These are phyloP conservation scores for Cytospora leucostoma DNA, from an alignment of 2,329 filamentous ascomycete species.

Conservation along the genomic window DNA sequence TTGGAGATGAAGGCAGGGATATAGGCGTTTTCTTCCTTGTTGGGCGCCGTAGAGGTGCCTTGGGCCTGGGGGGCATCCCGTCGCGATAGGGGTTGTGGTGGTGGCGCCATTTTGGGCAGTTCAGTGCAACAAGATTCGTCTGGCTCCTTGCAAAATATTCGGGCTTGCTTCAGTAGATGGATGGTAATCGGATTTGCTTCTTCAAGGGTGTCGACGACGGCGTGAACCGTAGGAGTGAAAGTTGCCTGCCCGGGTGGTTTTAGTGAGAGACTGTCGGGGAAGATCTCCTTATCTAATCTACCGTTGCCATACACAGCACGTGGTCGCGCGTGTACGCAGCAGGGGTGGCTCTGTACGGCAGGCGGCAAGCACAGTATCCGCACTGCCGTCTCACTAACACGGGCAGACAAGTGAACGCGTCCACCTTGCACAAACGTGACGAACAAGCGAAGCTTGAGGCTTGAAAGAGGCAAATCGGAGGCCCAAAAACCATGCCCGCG, in stretches of 20 bases:
- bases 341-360: constrained; percentile 5
- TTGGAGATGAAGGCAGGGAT: constrained; percentile 98
- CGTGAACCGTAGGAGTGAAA: neutral
- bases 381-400: constrained; percentile 17
- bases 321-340: constrained; percentile 1
- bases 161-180: neutral
- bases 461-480: neutral
- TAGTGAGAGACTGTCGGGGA: neutral
- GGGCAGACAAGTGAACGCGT: constrained; percentile 10
- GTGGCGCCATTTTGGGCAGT: constrained; percentile 29
- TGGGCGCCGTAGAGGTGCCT: constrained; percentile 28
- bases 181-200: neutral
- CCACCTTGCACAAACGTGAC: neutral
- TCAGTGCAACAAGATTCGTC: neutral
- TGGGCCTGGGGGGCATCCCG: constrained; percentile 6
- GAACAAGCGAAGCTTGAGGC: neutral
- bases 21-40: constrained; percentile 94
- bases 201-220: neutral
- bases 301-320: neutral
- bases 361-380: neutral
- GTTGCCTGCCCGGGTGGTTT: neutral
- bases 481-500: neutral
- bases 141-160: neutral
- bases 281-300: neutral
- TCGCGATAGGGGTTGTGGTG: constrained; percentile 21